These are phyloP conservation scores for Corymbia citriodora DNA, from an alignment of 441 rosid genomes.

Conservation along the genomic window DNA sequence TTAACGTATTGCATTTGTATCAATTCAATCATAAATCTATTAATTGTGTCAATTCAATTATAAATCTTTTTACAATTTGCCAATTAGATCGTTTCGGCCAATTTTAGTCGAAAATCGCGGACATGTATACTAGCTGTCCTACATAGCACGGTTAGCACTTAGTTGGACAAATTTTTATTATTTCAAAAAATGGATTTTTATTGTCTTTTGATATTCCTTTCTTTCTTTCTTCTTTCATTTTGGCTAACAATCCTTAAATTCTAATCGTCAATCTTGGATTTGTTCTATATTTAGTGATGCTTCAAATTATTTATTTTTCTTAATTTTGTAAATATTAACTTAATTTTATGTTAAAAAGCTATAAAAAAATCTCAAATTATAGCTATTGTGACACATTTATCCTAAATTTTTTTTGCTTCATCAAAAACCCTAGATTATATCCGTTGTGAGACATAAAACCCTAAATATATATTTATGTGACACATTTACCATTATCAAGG, in stretches of 20 bases:
- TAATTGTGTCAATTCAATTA: not conserved
- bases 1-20: no score
- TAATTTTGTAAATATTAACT: not conserved
- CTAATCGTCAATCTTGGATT: not conserved
- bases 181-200: no score
- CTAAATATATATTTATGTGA: no score
- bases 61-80: no score
- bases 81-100: fast-evolving
- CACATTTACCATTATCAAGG: no score
- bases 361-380: no score
- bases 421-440: not conserved
- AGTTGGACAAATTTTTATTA: not conserved
- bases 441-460: no score
- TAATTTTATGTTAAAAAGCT: not conserved
- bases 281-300: not conserved
- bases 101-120: fast-evolving
- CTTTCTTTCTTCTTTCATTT: not conserved
- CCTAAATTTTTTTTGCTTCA: fast-evolving
- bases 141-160: fast-evolving
- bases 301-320: not conserved
- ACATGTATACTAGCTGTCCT: no score
- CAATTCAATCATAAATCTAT: fast-evolving
- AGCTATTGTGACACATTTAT: fast-evolving
- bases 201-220: no score
- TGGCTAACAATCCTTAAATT: not conserved